These are phyloP conservation scores for Pichia sp. DNA, from an alignment of 1,139 yeast genomes.

Conservation along the genomic window DNA sequence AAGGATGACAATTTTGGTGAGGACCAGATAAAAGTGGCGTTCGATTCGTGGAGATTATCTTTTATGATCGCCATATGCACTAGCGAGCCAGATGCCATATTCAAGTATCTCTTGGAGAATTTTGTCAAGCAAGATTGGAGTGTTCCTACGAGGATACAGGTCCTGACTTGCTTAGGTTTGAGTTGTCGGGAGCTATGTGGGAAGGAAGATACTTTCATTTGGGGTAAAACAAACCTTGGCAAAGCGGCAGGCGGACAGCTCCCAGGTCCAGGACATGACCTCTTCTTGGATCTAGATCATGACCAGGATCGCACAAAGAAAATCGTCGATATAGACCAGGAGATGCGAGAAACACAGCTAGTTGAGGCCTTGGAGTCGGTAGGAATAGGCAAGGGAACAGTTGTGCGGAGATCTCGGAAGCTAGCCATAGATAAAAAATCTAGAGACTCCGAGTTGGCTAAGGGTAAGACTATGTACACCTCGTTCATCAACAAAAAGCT, in stretches of 20 bases:
- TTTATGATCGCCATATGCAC: slow-evolving; percentile 52
- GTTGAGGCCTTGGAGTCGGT: slow-evolving; percentile 8
- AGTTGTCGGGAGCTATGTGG: slow-evolving; percentile 62
- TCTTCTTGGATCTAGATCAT: slow-evolving; percentile 29
- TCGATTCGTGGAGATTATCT: slow-evolving; percentile 47
- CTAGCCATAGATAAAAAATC: slow-evolving; percentile 34
- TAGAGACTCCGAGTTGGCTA: slow-evolving; percentile 14
- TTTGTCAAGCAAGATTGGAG: slow-evolving; percentile 62
- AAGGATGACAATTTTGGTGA: slow-evolving; percentile 7
- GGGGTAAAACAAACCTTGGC: slow-evolving; percentile 34
- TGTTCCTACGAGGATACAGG: slow-evolving; percentile 53
- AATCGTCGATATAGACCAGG: slow-evolving; percentile 23
- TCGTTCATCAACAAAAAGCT: slow-evolving; percentile 45
- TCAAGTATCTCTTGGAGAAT: slow-evolving; percentile 38
- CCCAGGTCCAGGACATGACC: slow-evolving; percentile 44
- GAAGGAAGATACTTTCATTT: slow-evolving; percentile 37
- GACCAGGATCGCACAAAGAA: neutral
- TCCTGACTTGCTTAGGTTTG: slow-evolving; percentile 52
- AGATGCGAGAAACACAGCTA: slow-evolving; percentile 13
- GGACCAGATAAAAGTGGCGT: slow-evolving; percentile 32
- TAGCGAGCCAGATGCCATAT: slow-evolving; percentile 40
- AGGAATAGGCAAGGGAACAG: slow-evolving; percentile 35
- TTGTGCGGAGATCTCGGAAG: slow-evolving; percentile 46
- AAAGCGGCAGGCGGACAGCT: slow-evolving; percentile 42
- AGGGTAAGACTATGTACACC: slow-evolving; percentile 18